These are phyloP conservation scores for Arctium lappa DNA, from an alignment of 129 eudicot genomes.

Conservation along the genomic window DNA sequence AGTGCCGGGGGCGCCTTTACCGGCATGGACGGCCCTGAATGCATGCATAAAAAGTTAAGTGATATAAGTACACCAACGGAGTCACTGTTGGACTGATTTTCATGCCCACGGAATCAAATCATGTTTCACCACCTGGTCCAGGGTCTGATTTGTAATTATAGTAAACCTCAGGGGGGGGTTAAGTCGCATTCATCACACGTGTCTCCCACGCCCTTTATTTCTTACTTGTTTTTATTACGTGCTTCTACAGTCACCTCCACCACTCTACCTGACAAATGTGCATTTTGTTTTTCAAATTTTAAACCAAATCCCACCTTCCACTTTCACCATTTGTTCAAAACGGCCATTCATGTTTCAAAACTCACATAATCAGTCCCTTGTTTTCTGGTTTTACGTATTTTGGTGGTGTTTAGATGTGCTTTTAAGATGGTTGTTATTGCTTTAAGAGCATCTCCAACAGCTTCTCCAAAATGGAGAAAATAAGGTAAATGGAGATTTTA, in stretches of 20 bases:
- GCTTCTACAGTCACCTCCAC: conserved; percentile 35
- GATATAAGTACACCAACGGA: conserved; percentile 1
- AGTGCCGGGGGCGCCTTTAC: not conserved
- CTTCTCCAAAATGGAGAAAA: too few relatives aligned
- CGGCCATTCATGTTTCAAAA: not conserved
- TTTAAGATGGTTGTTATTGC: not conserved
- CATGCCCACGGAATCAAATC: conserved; percentile 24
- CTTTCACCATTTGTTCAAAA: not conserved
- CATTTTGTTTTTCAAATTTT: conserved; percentile 16
- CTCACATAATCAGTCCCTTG: not conserved
- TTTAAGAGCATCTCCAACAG: not conserved
- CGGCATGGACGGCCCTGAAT: not conserved
- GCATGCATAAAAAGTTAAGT: not conserved
- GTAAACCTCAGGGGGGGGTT: conserved; percentile 16
- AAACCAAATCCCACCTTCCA: conserved; percentile 1
- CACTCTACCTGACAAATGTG: conserved; percentile 34
- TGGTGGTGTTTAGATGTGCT: not conserved
- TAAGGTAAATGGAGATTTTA: too few relatives aligned
- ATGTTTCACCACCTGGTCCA: conserved; percentile 5
- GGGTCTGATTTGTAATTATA: conserved; percentile 12
- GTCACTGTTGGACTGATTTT: not conserved
- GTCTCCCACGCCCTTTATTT: conserved; percentile 29
- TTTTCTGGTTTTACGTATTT: not conserved
- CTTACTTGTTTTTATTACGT: conserved; percentile 20
- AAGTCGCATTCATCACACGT: conserved; percentile 23